Evolutionary conservation across 2,329 filamentous ascomycete species (phyloP), one percentile per base, ranked within the genome.

Genomic region (Didymella sp.): DNA sequence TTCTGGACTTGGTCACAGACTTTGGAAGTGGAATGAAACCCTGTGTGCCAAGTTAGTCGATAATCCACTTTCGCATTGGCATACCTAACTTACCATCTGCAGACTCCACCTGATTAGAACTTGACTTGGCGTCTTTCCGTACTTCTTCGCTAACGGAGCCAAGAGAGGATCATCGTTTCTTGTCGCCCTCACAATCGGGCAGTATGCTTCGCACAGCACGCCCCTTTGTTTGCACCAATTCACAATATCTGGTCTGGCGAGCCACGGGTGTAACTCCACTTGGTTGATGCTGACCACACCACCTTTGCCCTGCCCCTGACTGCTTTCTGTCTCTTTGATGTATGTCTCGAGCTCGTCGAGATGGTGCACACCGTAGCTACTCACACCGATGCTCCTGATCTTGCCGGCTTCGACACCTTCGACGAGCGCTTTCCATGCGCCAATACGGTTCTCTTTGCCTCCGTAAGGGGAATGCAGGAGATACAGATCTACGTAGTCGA

Each of bases 261-360:
- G 85, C 92, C 92, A 97, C 0, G 93, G 93, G 76, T 97, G 93
- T 11, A 97, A 79, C 77, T 97, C 93, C 77, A 77, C 61, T 77
- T 96, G 93, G 37, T 91, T 92, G 33, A 96, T 89, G 59, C 88
- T 89, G 69, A 96, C 84, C 37, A 91, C 80, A 22, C 91, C 91
- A 4, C 84, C 85, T 63, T 86, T 87, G 9, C 87, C 88, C 55
- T 80, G 78, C 1, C 85, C 86, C 42, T 86, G 82, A 40, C 84
- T 82, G 73, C 86, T 85, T 68, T 90, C 88, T 0, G 88, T 82
- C 73, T 88, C 84, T 64, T 80, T 78, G 68, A 83, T 83, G 69
- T 79, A 84, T 51, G 74, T 63, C 66, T 84, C 82, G 12, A 85
- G 69, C 64, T 85, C 83, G 11, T 84, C 77, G 3, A 85, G 70